A percentile compares a stretch with the other conserved stretches of the same genome.
Conservation (phyloP, 257 asterid genomes). For the Ehretia macrophylla region DNA sequence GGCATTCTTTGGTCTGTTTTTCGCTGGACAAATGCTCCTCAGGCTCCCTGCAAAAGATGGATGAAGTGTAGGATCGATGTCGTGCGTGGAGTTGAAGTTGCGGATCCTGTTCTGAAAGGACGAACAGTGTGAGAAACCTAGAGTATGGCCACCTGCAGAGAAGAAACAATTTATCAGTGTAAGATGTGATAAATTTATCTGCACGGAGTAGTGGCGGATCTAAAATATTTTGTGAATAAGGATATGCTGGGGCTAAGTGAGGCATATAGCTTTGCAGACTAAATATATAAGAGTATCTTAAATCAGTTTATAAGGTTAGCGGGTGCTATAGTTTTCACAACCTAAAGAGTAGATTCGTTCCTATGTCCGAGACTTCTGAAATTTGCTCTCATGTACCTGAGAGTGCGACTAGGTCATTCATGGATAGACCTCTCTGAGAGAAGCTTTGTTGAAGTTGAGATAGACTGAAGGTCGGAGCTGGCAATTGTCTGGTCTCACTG, state of each 20-base stretch:
- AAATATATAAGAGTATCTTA: not conserved
- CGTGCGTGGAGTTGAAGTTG: conserved; percentile 68
- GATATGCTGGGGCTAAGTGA: not conserved
- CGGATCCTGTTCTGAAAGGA: conserved; percentile 56
- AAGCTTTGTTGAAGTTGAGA: conserved; percentile 62
- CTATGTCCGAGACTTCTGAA: not conserved
- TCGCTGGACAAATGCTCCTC: conserved; percentile 48
- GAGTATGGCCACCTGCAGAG: conserved; percentile 71
- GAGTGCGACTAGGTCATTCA: conserved; percentile 67
- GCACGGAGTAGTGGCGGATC: not conserved
- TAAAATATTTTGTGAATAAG: not conserved
- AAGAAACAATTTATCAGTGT: not conserved
- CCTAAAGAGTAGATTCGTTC: too few relatives aligned
- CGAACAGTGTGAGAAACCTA: conserved; percentile 87
- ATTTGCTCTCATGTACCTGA: conserved; percentile 31
- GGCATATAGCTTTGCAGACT: too few relatives aligned
- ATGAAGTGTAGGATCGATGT: conserved; percentile 59
- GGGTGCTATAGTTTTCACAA: too few relatives aligned
- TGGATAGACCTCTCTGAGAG: conserved; percentile 58
- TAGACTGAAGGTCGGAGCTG: conserved; percentile 54
- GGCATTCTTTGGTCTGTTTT: conserved; percentile 44
- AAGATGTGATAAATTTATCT: not conserved
- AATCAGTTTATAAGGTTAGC: not conserved
- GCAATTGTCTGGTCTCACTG: conserved; percentile 53
- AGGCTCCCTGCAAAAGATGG: conserved; percentile 56